Evolutionary conservation across 192 early-diverging fungal species (phyloP).

Genomic region (Diversispora eburnea): DNA sequence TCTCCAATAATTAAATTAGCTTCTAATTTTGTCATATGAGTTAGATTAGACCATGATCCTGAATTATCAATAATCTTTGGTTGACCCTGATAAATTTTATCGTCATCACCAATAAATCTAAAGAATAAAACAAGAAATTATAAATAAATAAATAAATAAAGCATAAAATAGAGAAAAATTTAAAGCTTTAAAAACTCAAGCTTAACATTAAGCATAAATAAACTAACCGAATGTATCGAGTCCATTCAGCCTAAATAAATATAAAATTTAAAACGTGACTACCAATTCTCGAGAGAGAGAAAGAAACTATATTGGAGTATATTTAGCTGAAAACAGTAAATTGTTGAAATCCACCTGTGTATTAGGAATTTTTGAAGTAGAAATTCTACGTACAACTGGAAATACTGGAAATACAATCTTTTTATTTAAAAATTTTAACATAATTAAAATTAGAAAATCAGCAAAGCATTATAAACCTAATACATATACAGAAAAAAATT

Average conservation of each 20-base stretch:
- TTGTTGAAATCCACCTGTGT: too few species aligned
- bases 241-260: slow-evolving; percentile 25
- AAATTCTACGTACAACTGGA: too few species aligned
- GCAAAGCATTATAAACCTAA: too few species aligned
- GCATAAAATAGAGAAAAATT: neutral
- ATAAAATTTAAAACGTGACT: neutral
- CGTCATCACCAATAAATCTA: slow-evolving; percentile 50
- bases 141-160: neutral
- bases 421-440: too few species aligned
- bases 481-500: too few species aligned
- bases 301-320: too few species aligned
- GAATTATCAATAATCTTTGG: slow-evolving; percentile 29
- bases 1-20: slow-evolving; percentile 51
- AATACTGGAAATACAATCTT: too few species aligned
- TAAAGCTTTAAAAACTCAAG: too few species aligned
- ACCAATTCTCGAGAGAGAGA: neutral
- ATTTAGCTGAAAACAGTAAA: too few species aligned
- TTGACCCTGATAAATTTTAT: slow-evolving; percentile 47
- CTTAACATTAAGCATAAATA: too few species aligned
- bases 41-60: neutral
- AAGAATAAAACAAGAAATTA: neutral
- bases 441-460: too few species aligned
- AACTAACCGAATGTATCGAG: slow-evolving; percentile 36
- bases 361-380: too few species aligned
- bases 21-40: slow-evolving; percentile 20